These are phyloP conservation scores for Moesziomyces sp. DNA, from an alignment of 1,284 basidiomycete species.

Conservation along the genomic window DNA sequence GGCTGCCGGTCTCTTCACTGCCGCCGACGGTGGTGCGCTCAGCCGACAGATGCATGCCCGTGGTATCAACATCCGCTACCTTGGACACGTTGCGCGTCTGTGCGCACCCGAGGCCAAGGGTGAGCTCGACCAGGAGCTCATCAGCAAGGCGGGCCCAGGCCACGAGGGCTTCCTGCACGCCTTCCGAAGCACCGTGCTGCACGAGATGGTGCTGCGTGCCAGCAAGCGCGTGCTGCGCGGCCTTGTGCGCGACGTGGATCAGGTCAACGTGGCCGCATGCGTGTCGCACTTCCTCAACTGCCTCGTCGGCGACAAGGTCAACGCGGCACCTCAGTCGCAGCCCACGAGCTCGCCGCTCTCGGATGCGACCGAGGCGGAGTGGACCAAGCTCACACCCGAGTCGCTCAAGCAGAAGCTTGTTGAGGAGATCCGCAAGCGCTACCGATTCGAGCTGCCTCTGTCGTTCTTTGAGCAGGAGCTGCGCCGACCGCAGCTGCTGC, in stretches of 20 bases:
- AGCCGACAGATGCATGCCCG: slow-evolving; percentile 71
- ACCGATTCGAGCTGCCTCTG: slow-evolving; percentile 70
- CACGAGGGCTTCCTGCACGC: slow-evolving; percentile 60
- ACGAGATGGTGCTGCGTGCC: slow-evolving; percentile 73
- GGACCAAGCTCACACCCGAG: slow-evolving; percentile 71
- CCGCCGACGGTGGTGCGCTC: slow-evolving; percentile 71
- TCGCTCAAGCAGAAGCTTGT: slow-evolving; percentile 69
- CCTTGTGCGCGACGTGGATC: slow-evolving; percentile 57
- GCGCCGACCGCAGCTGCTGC: slow-evolving; percentile 70
- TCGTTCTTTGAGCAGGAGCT: slow-evolving; percentile 67
- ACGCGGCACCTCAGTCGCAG: slow-evolving; percentile 69
- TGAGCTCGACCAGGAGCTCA: slow-evolving; percentile 57
- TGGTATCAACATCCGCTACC: slow-evolving; percentile 75
- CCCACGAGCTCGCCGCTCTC: slow-evolving; percentile 41
- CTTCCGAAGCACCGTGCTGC: slow-evolving; percentile 68
- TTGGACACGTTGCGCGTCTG: slow-evolving; percentile 70
- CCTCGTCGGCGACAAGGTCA: slow-evolving; percentile 70
- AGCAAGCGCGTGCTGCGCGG: slow-evolving; percentile 72
- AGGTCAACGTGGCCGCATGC: slow-evolving; percentile 47
- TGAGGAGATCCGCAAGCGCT: slow-evolving; percentile 70
- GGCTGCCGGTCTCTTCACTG: slow-evolving; percentile 69
- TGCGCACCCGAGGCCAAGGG: slow-evolving; percentile 69
- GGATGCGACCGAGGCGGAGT: slow-evolving; percentile 55
- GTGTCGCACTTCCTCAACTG: slow-evolving; percentile 74
- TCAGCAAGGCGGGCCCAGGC: slow-evolving; percentile 60